Base-by-base conservation (phyloP, 73 alveolate genomes). In the Durusdinium trenchii region DNA sequence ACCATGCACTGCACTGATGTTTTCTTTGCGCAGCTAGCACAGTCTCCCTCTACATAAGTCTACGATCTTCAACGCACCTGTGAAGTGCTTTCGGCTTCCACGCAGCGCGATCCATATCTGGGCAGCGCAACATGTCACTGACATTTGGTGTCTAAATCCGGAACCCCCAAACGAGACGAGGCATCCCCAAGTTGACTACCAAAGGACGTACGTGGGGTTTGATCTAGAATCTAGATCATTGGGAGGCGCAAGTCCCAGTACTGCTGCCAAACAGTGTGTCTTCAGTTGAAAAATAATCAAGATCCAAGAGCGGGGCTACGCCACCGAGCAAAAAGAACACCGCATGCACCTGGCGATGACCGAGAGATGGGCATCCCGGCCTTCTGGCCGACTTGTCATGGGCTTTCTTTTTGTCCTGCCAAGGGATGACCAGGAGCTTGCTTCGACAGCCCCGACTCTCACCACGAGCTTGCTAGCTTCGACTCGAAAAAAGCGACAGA, bases 351-450 rank as follows among this genome's bases (percentile, higher is more conserved):
- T n/a, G n/a, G n/a, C n/a, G n/a, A n/a, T n/a, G n/a, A n/a, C n/a
- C n/a, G n/a, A n/a, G n/a, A n/a, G n/a, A n/a, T n/a, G n/a, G n/a
- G n/a, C n/a, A n/a, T n/a, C n/a, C n/a, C n/a, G 32, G 94, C 98
- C 98, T 91, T 28, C 98, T 46, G 20, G 98, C 98, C 36, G 64
- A 57, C 76, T 69, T 91, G 89, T 91, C 98, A 54, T 91, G 98
- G 57, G 85, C 76, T 54, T 91, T 91, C 32, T 42, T 76, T 43
- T 89, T 62, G 42, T 91, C 98, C 98, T 91, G 46, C 30, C 30
- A 40, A 38, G 36, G 87, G 28, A 54, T 54, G 64, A 54, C 64
- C 64, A 54, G 64, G 9, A 54, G 9, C 64, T 54, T 54, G 28
- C 64, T 20, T 9, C 64, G 64, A 54, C 20, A 54, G 64, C 9